Evolutionary conservation across 345 rosid genomes (phyloP).

Genomic region (Psidium guajava): DNA sequence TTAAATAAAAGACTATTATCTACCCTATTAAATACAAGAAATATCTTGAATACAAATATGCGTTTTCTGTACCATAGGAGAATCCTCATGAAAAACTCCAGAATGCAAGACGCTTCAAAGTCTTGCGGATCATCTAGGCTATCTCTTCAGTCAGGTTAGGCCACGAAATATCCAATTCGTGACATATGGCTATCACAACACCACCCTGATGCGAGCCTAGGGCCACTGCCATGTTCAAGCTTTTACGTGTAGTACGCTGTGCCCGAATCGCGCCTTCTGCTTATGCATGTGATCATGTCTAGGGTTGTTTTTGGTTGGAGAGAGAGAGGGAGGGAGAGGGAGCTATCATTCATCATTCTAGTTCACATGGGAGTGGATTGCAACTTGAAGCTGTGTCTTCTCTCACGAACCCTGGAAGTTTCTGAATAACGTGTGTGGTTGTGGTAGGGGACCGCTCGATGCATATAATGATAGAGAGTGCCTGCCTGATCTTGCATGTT

Average conservation of each 20-base stretch:
- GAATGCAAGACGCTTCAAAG: no score
- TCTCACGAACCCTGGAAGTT: slow-evolving; percentile 22
- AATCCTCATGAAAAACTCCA: no score
- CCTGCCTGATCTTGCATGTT: no score
- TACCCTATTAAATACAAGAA: no score
- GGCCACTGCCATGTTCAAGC: neutral
- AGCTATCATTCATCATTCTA: neutral
- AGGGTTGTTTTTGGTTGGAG: neutral
- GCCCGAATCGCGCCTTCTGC: neutral
- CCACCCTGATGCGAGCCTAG: neutral
- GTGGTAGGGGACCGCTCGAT: slow-evolving; percentile 16
- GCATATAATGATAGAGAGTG: neutral
- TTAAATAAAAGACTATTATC: no score
- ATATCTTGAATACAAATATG: no score
- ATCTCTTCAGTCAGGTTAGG: no score
- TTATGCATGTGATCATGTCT: neutral
- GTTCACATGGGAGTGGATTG: slow-evolving; percentile 15
- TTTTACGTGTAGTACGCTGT: neutral
- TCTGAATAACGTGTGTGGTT: neutral
- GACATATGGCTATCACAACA: neutral
- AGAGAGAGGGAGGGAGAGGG: neutral
- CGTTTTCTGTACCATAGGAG: no score
- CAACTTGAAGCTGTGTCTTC: neutral
- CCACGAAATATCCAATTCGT: no score
- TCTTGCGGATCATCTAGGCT: no score